Base-by-base conservation (phyloP, 2,329 filamentous ascomycete species). In the Emericellopsis atlantica region DNA sequence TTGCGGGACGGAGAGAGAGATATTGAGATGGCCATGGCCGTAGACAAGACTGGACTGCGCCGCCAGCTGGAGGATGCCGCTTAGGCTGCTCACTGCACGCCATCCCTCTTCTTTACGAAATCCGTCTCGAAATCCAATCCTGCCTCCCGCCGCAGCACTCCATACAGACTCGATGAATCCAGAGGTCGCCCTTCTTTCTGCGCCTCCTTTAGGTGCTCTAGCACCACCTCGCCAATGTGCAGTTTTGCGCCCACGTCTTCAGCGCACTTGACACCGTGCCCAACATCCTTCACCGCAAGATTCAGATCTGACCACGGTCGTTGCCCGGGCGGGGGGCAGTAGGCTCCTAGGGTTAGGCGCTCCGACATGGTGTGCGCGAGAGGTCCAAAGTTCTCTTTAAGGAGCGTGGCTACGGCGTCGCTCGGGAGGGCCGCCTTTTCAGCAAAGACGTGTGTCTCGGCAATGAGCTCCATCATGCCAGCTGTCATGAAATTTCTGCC, bases 1-100 rank as follows among this genome's bases (percentile, higher is more conserved):
- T 50, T 86, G 39, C 62, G 75, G 31, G 79, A 84, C 43, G 79
- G 80, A 48, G 81, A 86, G 59, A 66, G 69, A 46, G 79, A 84
- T 52, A 59, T 87, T 42, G 73, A 83, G 52, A 64, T 67, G 46
- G 83, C 82, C 1, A 81, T 85, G 78, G 71, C 70, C 44, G 70
- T 86, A 11, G 71, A 73, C 0, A 84, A 81, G 57, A 74, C 70
- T 44, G 82, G 81, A 0, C 46, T 86, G 48, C 72, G 75, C 51
- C 72, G 70, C 21, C 79, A 85, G 54, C 52, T 84, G 42, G 57
- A 55, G 16, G 55, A 46, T 34, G 26, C 26, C 3, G 26, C 26
- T 3, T 29, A 29, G 26, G 26, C 6, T 16, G 31, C 31, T 40
- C 11, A 23, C 12, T 36, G 11, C 12, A 21, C 5, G 9, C 21